Conservation (phyloP, 148 eudicot genomes). For the Heliosperma pusillum region DNA sequence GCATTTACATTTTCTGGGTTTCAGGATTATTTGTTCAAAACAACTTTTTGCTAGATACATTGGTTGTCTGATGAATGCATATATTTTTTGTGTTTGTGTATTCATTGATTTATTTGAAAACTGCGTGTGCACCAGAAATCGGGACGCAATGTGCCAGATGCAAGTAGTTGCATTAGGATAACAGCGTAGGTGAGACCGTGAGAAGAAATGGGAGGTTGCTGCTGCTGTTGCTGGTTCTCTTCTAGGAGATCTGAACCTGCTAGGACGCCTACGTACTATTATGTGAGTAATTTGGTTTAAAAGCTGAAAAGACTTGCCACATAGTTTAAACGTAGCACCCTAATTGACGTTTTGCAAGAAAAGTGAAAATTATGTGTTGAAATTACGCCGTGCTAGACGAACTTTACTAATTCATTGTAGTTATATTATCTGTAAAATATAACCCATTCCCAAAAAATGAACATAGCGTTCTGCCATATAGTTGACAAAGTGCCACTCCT, state of each 20-base stretch:
- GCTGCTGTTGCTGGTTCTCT: conserved; percentile 51
- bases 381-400: not conserved
- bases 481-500: not conserved
- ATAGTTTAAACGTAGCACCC: not conserved
- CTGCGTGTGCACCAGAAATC: conserved; percentile 14
- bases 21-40: not conserved
- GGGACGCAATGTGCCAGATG: conserved; percentile 27
- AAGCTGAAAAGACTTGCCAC: not conserved
- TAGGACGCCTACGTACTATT: conserved; percentile 50
- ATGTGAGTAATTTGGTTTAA: conserved; percentile 40
- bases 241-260: conserved; percentile 49
- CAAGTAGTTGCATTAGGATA: conserved; percentile 34
- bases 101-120: not conserved
- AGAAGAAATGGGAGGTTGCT: conserved; percentile 60
- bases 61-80: not conserved
- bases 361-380: not conserved
- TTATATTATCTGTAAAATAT: not conserved
- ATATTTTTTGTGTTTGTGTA: conserved; percentile 8
- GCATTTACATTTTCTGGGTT: too few species aligned
- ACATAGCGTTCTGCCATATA: not conserved
- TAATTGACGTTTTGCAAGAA: not conserved
- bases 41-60: not conserved
- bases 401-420: too few species aligned
- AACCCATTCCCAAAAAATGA: not conserved
- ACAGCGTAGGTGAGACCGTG: conserved; percentile 14